These are phyloP conservation scores for Nannochloropsis gaditana DNA, from an alignment of 108 stramenopile genomes.

Conservation along the genomic window DNA sequence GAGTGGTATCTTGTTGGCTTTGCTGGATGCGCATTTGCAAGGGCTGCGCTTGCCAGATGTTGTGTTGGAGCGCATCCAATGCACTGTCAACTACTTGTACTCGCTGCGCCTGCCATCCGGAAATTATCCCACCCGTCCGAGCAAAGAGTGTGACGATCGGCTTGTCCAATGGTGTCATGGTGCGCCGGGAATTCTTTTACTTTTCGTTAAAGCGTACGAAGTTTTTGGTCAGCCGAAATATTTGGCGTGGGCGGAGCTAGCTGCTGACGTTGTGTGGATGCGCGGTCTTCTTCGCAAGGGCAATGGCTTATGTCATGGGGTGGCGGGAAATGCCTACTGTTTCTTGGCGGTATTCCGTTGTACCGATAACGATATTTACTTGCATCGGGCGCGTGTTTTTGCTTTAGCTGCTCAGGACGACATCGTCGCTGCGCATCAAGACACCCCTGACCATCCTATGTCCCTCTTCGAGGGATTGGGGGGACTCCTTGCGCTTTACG, in stretches of 20 bases:
- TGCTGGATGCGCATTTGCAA: constrained; percentile 48
- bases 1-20: constrained; percentile 60
- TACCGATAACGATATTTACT: background rate
- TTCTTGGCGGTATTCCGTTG: constrained; percentile 55
- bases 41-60: constrained; percentile 25
- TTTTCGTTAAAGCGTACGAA: constrained; percentile 57
- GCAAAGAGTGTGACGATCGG: constrained; percentile 31
- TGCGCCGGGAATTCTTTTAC: constrained; percentile 59
- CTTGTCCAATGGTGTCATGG: constrained; percentile 73
- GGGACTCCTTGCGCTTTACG: constrained; percentile 26
- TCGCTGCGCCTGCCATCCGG: constrained; percentile 52
- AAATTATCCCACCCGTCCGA: constrained; percentile 53
- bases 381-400: background rate
- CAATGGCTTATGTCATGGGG: constrained; percentile 68
- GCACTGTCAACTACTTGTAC: constrained; percentile 48
- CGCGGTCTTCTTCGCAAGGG: constrained; percentile 61
- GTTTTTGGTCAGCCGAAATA: constrained; percentile 56
- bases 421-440: constrained; percentile 7
- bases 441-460: constrained; percentile 40
- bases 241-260: constrained; percentile 49
- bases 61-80: constrained; percentile 42
- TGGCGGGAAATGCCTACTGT: constrained; percentile 63
- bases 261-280: constrained; percentile 58
- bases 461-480: constrained; percentile 39
- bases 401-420: background rate